These are phyloP conservation scores for Zygnema circumcarinatum DNA, from an alignment of 139 green algal species.

Conservation along the genomic window DNA sequence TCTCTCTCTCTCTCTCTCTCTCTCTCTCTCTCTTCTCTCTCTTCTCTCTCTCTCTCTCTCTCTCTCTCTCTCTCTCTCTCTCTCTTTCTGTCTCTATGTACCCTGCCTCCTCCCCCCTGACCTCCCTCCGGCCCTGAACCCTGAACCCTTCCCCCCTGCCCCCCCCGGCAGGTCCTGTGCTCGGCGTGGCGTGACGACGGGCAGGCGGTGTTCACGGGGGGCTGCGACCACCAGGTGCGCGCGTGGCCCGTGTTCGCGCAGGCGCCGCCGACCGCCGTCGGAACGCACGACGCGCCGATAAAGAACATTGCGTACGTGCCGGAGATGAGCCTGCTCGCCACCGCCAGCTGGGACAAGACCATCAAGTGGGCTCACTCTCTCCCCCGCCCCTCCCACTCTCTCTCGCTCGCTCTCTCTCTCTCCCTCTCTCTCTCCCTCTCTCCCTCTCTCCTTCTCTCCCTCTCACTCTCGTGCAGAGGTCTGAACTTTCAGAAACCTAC, in stretches of 20 bases:
- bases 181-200: conserved; percentile 87
- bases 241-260: conserved; percentile 92
- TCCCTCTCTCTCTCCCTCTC: background rate
- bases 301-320: conserved; percentile 73
- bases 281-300: conserved; percentile 86
- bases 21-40: background rate
- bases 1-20: background rate
- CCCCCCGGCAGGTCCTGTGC: conserved; percentile 78
- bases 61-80: background rate
- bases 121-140: too few relatives aligned
- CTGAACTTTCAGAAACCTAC: too few relatives aligned
- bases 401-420: background rate
- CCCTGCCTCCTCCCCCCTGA: too few relatives aligned
- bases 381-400: too few relatives aligned
- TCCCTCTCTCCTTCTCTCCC: background rate
- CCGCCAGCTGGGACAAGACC: conserved; percentile 82
- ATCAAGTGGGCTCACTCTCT: conserved; percentile 56
- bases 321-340: conserved; percentile 83
- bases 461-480: background rate
- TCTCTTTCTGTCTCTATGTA: background rate
- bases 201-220: conserved; percentile 75
- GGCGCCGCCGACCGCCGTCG: conserved; percentile 77
- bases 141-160: too few relatives aligned
- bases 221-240: conserved; percentile 91
- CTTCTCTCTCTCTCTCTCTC: background rate